Evolutionary conservation across 768 basidiomycete species (phyloP), one percentile per base, ranked within the genome.

Genomic region (Suillus cothurnatus): DNA sequence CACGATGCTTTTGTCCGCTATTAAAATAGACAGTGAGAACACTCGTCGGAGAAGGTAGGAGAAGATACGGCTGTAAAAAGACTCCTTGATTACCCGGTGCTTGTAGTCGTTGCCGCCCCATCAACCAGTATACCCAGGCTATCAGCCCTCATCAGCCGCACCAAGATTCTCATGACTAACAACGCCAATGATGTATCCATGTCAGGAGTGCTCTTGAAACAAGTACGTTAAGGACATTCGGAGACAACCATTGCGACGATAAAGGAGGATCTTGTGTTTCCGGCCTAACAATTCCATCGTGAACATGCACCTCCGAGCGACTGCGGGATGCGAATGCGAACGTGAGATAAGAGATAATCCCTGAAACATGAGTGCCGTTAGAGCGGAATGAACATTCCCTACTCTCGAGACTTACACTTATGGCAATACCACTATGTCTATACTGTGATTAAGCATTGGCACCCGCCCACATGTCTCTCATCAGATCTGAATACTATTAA

Each of bases 11-110:
- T 63, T 61, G 28, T 4, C 5, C 32, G 15, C 55, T 58, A 43
- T 59, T 57, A 72, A 74, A 71, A 70, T 73, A 68, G 66, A 7
- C 66, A 65, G 67, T 76, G 76, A 63, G 76, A 77, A 72, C 14
- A 36, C 32, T 12, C 38, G n/a, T 64, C 66, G 62, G 68, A 52
- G 61, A 61, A 66, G 71, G 26, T 52, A 52, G 23, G 49, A 28
- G 50, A 34, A 55, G 34, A 55, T 50, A 65, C 62, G 55, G 38
- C 52, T 66, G 50, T 56, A 64, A 61, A 64, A 49, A 26, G 34
- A 39, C 50, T 63, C 9, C 56, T 52, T 58, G 55, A 43, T 49
- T 63, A 70, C 15, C 69, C 73, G 71, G 74, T 36, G 61, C 60
- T 68, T 76, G 71, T 67, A 71, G 61, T 38, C 49, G 32, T 64